Evolutionary conservation across 345 rosid species (phyloP).

Genomic region (Conringia planisiliqua): DNA sequence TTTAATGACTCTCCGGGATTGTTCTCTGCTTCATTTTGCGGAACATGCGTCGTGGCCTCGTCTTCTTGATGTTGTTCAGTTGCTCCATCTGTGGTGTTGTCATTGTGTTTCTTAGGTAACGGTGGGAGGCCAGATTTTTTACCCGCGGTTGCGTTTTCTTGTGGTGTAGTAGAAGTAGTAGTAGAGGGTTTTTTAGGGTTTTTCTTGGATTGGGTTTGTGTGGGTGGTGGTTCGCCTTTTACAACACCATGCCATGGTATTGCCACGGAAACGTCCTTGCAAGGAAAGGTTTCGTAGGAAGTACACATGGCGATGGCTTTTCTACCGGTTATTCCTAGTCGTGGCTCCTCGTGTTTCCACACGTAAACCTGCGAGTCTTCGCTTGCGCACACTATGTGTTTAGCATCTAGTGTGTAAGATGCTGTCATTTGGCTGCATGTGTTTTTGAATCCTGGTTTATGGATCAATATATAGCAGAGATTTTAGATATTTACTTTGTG

Average conservation of each 20-base stretch:
- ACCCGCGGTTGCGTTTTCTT: constrained; percentile 39
- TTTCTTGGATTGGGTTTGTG: constrained; percentile 43
- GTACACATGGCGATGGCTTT: constrained; percentile 37
- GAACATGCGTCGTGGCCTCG: constrained; percentile 36
- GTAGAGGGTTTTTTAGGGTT: constrained; percentile 38
- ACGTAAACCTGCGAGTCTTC: constrained; percentile 86
- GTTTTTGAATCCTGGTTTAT: constrained; percentile 65
- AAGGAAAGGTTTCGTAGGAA: constrained; percentile 65
- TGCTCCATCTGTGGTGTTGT: constrained; percentile 33
- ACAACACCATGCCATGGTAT: constrained; percentile 75
- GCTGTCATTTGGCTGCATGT: constrained; percentile 86
- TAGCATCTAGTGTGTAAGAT: constrained; percentile 68
- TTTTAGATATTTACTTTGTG: background rate
- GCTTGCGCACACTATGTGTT: constrained; percentile 66
- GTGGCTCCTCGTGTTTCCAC: constrained; percentile 65
- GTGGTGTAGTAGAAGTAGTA: constrained; percentile 34
- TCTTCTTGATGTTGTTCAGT: constrained; percentile 38
- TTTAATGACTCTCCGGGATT: constrained; percentile 32
- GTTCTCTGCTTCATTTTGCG: constrained; percentile 39
- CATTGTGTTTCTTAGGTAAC: constrained; percentile 66
- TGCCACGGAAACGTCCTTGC: constrained; percentile 86
- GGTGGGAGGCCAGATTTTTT: constrained; percentile 64
- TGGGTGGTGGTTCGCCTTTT: constrained; percentile 63
- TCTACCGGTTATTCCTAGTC: constrained; percentile 40
- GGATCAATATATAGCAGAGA: background rate